These are phyloP conservation scores for Leishmania arabica DNA, from an alignment of 208 protist species.

Conservation along the genomic window DNA sequence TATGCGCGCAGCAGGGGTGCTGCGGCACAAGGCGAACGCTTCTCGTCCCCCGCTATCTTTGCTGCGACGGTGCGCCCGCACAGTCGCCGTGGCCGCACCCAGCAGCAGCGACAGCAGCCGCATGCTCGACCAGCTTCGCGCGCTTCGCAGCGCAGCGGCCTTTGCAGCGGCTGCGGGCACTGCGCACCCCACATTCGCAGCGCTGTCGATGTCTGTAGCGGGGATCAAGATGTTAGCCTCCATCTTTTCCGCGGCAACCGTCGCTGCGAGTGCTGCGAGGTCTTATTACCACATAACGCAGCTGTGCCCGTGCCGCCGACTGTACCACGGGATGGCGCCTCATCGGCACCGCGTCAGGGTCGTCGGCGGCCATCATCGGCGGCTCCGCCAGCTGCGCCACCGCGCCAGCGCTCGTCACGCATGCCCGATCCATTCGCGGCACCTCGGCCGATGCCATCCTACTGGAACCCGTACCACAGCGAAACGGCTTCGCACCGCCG, in stretches of 20 bases:
- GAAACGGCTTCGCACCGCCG: not conserved
- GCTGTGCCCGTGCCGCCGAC: conserved; percentile 14
- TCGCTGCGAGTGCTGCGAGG: conserved; percentile 18
- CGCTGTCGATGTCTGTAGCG: not conserved
- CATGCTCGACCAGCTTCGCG: not conserved
- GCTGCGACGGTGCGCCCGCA: not conserved
- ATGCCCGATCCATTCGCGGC: not conserved
- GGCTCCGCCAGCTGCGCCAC: not conserved
- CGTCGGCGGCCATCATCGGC: not conserved
- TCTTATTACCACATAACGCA: not conserved
- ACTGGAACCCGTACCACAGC: not conserved
- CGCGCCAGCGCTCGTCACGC: not conserved
- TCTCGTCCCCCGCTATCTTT: too few relatives aligned
- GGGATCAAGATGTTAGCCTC: not conserved
- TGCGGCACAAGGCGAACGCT: too few relatives aligned
- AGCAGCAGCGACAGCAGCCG: not conserved
- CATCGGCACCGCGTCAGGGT: not conserved
- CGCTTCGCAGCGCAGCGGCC: not conserved
- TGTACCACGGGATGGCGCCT: not conserved
- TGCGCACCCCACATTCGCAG: too few relatives aligned
- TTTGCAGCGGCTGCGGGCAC: not conserved
- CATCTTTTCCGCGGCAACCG: not conserved
- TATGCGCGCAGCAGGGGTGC: too few relatives aligned
- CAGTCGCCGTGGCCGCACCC: not conserved
- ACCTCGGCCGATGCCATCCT: not conserved